Base-by-base conservation (phyloP, 1,284 basidiomycete species). In the Phaffia rhodozyma region DNA sequence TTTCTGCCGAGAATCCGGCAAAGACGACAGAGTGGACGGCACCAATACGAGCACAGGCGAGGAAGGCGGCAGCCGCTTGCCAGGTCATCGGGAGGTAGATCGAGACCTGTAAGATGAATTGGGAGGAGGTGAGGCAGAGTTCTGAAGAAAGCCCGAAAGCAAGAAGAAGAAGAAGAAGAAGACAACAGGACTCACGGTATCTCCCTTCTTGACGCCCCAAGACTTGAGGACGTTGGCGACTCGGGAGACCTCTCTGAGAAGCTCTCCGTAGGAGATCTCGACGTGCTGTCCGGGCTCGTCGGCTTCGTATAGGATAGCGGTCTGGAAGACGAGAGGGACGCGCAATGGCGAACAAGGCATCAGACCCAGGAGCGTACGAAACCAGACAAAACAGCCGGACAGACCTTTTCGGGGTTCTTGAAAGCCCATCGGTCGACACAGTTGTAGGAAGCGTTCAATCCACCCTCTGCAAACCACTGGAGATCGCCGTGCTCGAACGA, bases 1-100 rank as follows among this genome's bases (percentile, higher is more conserved):
- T 89, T 77, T 97, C 96, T n/a, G 93, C 86, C 11, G 87, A 91
- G 81, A 98, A 98, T 20, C 96, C 94, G 58, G 94, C 94, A 72
- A 98, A 98, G 68, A 98, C 86, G 72, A 97, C 94, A n/a, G 91
- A 96, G 80, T 98, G 96, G 62, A 98, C 81, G 30, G 96, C 94
- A 61, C 94, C 96, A 71, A 98, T 90, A 70, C 94, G 87, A 6
- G 94, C 93, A 76, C 93, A 97, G 25, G 94, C 94, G 61, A 98
- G 86, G 83, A 98, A 92, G 38, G 93, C 87, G 48, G 91, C 91
- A 60, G 87, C 90, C 23, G 94, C 87, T 71, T 97, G 88, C 90
- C 90, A 93, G 53, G 67, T 67, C 74, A 75, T 75, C 48, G 73
- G 73, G 34, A 75, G 67, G 67, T 69, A 69, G 55, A 68, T 68